Evolutionary conservation across 2,329 filamentous ascomycete genomes (phyloP).

Genomic region (Didymella pinodella): DNA sequence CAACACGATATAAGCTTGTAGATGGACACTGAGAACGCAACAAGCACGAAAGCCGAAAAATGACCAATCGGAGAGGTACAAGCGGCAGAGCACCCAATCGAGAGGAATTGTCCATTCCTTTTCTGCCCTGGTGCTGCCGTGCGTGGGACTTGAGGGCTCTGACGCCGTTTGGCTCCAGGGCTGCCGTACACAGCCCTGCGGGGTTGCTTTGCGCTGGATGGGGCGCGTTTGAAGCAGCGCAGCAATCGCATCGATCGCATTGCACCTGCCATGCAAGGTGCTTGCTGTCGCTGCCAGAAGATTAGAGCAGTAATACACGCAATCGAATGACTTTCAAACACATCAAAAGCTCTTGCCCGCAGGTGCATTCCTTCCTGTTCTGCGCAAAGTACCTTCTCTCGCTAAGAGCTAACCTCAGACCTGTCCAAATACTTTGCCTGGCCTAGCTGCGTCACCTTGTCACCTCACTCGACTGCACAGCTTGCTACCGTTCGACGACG

Average conservation of each 20-base stretch:
- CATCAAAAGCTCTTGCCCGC: constrained; percentile 11
- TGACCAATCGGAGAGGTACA: constrained; percentile 18
- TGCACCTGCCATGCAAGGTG: constrained; percentile 22
- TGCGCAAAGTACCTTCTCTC: constrained; percentile 38
- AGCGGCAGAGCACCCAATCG: constrained; percentile 16
- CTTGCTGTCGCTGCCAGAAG: constrained; percentile 19
- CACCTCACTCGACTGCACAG: constrained; percentile 34
- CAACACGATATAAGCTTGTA: too few relatives aligned
- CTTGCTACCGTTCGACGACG: constrained; percentile 27
- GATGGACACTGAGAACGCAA: too few relatives aligned
- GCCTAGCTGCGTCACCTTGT: constrained; percentile 27
- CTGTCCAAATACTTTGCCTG: constrained; percentile 37
- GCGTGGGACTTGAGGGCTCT: constrained; percentile 16
- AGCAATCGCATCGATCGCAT: constrained; percentile 12
- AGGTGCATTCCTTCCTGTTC: constrained; percentile 33
- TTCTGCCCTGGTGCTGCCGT: constrained; percentile 18
- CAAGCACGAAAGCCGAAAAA: too few relatives aligned
- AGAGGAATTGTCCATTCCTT: constrained; percentile 8
- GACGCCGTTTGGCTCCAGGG: constrained; percentile 19
- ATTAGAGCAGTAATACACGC: neutral
- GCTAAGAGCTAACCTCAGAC: constrained; percentile 41
- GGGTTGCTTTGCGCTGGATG: constrained; percentile 26
- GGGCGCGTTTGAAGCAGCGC: constrained; percentile 25
- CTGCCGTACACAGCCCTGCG: constrained; percentile 30
- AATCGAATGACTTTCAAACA: neutral